Evolutionary conservation across 176 grass and related monocot genomes (phyloP), one percentile per base, ranked within the genome.

Genomic region (Eremochloa ophiuroides): DNA sequence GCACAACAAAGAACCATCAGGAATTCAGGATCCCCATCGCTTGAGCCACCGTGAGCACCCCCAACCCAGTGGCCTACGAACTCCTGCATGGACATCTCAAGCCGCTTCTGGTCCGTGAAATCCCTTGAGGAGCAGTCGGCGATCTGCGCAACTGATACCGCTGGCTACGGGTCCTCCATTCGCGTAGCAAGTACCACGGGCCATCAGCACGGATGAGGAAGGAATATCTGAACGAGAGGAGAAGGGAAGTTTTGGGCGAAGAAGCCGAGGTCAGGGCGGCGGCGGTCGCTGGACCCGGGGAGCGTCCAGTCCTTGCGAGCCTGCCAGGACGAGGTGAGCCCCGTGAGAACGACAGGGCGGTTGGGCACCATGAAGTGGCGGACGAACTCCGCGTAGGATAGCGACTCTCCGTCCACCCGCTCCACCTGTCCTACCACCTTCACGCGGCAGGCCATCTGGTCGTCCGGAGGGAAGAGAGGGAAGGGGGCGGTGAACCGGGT

Each of bases 41-140:
- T 81, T 6, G 74, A 74, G 68, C 20, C 69, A 78, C 56, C 8
- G 31, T 47, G 23, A 43, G 84, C 81, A 69, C 72, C 38, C 30
- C 66, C 37, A 53, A 60, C n/a, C 92, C 92, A 98, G n/a, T 85
- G 69, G 75, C 66, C 80, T 12, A 91, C 72, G 75, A 91, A 91
- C 78, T 98, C 92, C 23, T 69, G 74, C 77, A 98, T 75, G 7
- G 92, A 87, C 90, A 98, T 98, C 78, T 93, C 95, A 30, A 89
- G 78, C 64, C 84, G 87, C 82, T 94, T 98, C 64, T 98, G 95
- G 33, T 94, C 92, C 17, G 86, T 85, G 71, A 87, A 88, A 67
- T 94, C 90, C 75, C 77, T 87, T 34, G 82, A 85, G 65, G 84
- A 89, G 80, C 95, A 98, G 38, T 94, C 92, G 22, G 90, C 88